A percentile compares a stretch with the other conserved stretches of the same genome.
These are phyloP conservation scores for Leccinum uliginosum DNA, from an alignment of 768 basidiomycete species.

Conservation along the genomic window DNA sequence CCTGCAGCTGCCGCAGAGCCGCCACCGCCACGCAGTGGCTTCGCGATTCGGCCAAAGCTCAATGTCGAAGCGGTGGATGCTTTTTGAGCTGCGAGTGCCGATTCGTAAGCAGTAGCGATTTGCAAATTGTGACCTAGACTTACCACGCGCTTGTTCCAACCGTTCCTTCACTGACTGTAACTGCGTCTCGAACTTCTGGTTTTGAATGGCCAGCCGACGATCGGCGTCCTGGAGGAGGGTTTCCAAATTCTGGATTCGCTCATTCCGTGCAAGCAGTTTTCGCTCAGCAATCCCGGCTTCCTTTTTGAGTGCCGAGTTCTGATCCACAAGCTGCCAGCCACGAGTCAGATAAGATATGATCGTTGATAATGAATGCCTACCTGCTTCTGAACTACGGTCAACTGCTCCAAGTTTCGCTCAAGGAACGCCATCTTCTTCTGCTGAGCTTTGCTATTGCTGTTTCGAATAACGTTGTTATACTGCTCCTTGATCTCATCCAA, in stretches of 20 bases:
- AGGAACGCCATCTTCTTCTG: slow-evolving; percentile 99
- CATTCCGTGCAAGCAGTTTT: slow-evolving; percentile 92
- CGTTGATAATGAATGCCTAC: slow-evolving; percentile 36
- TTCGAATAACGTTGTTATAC: slow-evolving; percentile 97
- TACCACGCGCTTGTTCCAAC: slow-evolving; percentile 89
- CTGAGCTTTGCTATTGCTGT: slow-evolving; percentile 97
- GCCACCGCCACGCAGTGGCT: slow-evolving; percentile 92
- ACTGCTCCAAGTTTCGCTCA: slow-evolving; percentile 92
- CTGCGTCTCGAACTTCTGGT: slow-evolving; percentile 94
- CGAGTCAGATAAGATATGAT: slow-evolving; percentile 7
- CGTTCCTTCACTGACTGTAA: slow-evolving; percentile 89
- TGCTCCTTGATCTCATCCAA: slow-evolving; percentile 98
- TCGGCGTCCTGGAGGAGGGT: slow-evolving; percentile 90
- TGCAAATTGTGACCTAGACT: slow-evolving; percentile 23
- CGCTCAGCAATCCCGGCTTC: slow-evolving; percentile 96
- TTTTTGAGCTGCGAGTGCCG: slow-evolving; percentile 59
- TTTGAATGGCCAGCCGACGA: slow-evolving; percentile 85
- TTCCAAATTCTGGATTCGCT: slow-evolving; percentile 96
- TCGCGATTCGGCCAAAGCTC: slow-evolving; percentile 92
- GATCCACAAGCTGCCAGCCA: slow-evolving; percentile 82
- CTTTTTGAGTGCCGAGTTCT: slow-evolving; percentile 95
- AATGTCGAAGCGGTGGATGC: slow-evolving; percentile 64
- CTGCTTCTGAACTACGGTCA: slow-evolving; percentile 97
- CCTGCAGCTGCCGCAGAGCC: slow-evolving; percentile 46
- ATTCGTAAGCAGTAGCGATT: slow-evolving; percentile 28